Percentiles rank a stretch among this genome's conserved stretches.
These are phyloP conservation scores for Striga asiatica DNA, from an alignment of 257 asterid species.

Conservation along the genomic window DNA sequence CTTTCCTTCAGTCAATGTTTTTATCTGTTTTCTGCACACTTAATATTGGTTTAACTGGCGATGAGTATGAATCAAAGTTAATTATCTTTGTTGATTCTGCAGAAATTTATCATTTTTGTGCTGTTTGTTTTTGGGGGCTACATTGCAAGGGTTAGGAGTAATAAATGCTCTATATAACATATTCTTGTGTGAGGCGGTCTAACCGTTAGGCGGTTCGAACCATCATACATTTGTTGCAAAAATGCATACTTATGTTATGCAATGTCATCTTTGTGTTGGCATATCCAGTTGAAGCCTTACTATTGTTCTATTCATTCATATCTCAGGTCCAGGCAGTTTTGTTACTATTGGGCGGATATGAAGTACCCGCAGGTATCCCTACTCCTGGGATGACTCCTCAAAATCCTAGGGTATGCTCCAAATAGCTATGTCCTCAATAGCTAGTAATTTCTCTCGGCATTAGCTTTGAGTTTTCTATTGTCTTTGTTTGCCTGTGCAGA, in stretches of 20 bases:
- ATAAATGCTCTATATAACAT: too few relatives aligned
- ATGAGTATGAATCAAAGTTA: neutral
- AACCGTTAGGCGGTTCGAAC: too few relatives aligned
- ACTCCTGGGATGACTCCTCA: constrained; percentile 56
- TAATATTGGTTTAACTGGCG: neutral
- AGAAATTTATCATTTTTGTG: neutral
- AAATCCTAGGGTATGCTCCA: constrained; percentile 50
- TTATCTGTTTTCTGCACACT: neutral
- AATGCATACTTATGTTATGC: too few relatives aligned
- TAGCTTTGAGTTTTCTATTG: neutral
- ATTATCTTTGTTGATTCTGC: neutral
- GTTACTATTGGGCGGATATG: constrained; percentile 80
- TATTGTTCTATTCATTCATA: neutral
- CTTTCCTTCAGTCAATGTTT: neutral
- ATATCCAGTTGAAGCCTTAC: too few relatives aligned
- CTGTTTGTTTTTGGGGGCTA: neutral
- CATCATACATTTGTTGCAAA: too few relatives aligned
- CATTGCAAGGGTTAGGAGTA: neutral
- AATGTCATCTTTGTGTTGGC: too few relatives aligned
- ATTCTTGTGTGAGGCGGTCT: too few relatives aligned
- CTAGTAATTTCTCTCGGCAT: neutral
- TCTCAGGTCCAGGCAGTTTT: constrained; percentile 86
- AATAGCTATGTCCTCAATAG: constrained; percentile 3
- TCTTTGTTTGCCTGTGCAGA: constrained; percentile 30
- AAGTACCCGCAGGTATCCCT: constrained; percentile 71